Base-by-base conservation (phyloP, 768 basidiomycete species). In the Tylopilus balloui region DNA sequence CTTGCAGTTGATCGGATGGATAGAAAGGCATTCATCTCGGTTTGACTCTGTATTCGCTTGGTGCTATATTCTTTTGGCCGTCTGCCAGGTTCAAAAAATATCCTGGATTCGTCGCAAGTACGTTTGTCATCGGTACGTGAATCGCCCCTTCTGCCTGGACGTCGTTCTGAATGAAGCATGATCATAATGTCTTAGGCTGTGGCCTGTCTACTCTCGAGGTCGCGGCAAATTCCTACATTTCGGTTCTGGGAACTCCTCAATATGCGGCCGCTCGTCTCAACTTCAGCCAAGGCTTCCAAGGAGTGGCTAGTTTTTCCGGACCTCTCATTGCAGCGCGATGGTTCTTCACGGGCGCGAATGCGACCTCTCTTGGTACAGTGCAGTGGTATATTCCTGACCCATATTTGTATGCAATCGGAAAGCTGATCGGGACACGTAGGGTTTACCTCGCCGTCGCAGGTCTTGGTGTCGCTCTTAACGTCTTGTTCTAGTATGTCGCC, bases 51-150 rank as follows among this genome's bases (percentile, higher is more conserved):
- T 84, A 83, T 56, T 81, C 81, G 12, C 35, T 66, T 69, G 86
- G 87, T 42, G 86, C 86, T 20, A 74, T 88, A 53, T 81, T 86
- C 65, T 88, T 87, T 72, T 88, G 86, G 86, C 84, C 85, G 15
- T 83, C 81, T 35, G 84, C 86, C 31, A 79, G 76, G 57, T 87
- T 74, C 60, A 70, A 71, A 45, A 80, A 76, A 57, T 88, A 84
- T 50, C 81, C 79, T 25, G 86, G 85, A 19, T 88, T 88, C 60
- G 83, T 88, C 27, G 81, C 81, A 21, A 82, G 81, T 62, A 88
- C 86, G 1, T 84, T 82, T 60, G 77, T 84, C 41, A 84, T 83
- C 45, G 80, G 80, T 79, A 49, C 57, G 69, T 46, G 29, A 43
- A 25, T 13, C 28, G 0, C 40, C 23, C 23, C 10, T 38, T 6